Conservation (phyloP, 2,329 filamentous ascomycete genomes). For the Fusarium albosuccineum region DNA sequence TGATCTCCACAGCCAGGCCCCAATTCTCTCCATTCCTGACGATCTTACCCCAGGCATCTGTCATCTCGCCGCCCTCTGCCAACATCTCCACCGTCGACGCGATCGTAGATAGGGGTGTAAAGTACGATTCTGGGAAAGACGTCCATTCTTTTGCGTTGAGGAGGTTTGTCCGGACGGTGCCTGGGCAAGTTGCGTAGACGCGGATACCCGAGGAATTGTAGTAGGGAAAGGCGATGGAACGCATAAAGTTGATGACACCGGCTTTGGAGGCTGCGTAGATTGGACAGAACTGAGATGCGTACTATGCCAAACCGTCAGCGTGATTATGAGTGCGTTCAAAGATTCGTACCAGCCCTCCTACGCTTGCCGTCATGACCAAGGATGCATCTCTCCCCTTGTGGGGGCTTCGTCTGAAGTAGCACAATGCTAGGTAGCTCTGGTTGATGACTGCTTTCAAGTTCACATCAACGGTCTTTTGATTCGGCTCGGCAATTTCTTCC, state of each 20-base stretch:
- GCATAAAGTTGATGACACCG: not conserved
- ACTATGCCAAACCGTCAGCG: not conserved
- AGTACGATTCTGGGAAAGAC: not conserved
- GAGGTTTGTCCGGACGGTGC: not conserved
- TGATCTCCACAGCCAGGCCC: conserved; percentile 20
- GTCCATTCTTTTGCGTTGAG: not conserved
- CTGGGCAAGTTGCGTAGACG: not conserved
- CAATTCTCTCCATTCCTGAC: not conserved
- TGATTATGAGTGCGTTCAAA: not conserved
- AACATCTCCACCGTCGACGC: not conserved
- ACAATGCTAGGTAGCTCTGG: conserved; percentile 55
- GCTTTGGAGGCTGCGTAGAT: not conserved
- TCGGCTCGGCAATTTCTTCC: not conserved
- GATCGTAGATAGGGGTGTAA: not conserved
- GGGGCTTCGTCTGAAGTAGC: conserved; percentile 54
- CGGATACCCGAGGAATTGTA: not conserved
- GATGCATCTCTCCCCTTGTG: not conserved
- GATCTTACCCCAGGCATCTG: not conserved
- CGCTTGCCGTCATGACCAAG: conserved; percentile 47
- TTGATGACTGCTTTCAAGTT: conserved; percentile 54
- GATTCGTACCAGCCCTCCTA: conserved; percentile 28
- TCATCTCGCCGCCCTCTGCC: not conserved
- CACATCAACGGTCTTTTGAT: conserved; percentile 40
- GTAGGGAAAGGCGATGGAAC: not conserved
- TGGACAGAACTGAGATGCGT: too few relatives aligned